phyloP scores from a whole-genome alignment of 306 rosid species.

The Erythrophleum fordii region DNA sequence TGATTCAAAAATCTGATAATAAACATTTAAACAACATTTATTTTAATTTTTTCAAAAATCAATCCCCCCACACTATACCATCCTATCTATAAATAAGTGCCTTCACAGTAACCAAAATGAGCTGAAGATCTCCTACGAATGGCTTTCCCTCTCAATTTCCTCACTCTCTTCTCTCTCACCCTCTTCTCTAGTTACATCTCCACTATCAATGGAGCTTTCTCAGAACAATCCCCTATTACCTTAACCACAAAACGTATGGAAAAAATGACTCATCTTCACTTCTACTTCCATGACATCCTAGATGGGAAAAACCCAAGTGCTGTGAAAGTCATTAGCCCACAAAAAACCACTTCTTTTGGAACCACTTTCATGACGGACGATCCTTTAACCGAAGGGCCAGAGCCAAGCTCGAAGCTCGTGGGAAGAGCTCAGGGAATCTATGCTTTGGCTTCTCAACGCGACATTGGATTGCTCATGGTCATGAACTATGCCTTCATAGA shows the following conservation, averaged over 20 bases:
- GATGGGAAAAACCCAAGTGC: slow-evolving; percentile 43
- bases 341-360: slow-evolving; percentile 30
- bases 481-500: slow-evolving; percentile 44
- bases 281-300: slow-evolving; percentile 55
- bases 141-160: slow-evolving; percentile 10
- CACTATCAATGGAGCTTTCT: slow-evolving; percentile 23
- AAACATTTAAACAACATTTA: no score
- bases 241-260: slow-evolving; percentile 30
- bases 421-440: slow-evolving; percentile 52
- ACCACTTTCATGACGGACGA: slow-evolving; percentile 37
- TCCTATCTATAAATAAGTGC: slow-evolving; percentile 5
- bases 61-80: not conserved
- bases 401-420: slow-evolving; percentile 39
- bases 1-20: no score
- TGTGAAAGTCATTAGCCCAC: slow-evolving; percentile 25
- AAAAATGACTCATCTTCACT: slow-evolving; percentile 50
- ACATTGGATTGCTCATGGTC: slow-evolving; percentile 42
- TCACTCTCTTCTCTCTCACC: not conserved
- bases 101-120: not conserved
- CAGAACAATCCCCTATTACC: not conserved
- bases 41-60: not conserved
- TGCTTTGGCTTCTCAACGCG: slow-evolving; percentile 42
- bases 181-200: slow-evolving; percentile 4
- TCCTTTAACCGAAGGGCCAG: slow-evolving; percentile 40
- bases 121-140: not conserved